A percentile compares a stretch with the other conserved stretches of the same genome.
These are phyloP conservation scores for Trichoderma sp. DNA, from an alignment of 2,329 filamentous ascomycete genomes.

Conservation along the genomic window DNA sequence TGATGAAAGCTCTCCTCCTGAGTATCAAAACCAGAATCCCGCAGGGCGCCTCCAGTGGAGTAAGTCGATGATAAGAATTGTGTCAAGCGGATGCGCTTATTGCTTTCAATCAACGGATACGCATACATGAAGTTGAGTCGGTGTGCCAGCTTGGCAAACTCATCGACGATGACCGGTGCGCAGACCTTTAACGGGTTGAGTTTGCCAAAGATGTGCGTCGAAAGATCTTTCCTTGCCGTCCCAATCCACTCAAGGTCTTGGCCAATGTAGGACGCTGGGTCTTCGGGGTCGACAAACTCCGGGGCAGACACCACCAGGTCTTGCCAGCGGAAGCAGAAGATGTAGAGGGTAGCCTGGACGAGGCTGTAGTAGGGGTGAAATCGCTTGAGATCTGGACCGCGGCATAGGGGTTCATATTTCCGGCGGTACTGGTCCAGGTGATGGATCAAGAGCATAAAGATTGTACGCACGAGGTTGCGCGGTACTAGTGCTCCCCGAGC, in stretches of 20 bases:
- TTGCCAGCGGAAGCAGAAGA: constrained; percentile 97
- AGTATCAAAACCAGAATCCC: constrained; percentile 49
- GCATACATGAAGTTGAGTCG: constrained; percentile 89
- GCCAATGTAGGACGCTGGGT: constrained; percentile 60
- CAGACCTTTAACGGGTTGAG: constrained; percentile 96
- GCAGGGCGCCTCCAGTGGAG: constrained; percentile 55
- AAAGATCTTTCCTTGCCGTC: constrained; percentile 71
- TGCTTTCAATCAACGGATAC: constrained; percentile 82
- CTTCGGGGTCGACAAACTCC: constrained; percentile 63
- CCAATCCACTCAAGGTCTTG: constrained; percentile 79
- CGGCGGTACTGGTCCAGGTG: constrained; percentile 76
- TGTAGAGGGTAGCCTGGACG: constrained; percentile 87
- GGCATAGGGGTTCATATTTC: constrained; percentile 71
- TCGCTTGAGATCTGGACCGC: constrained; percentile 80
- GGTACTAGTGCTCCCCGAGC: constrained; percentile 84
- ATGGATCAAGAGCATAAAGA: constrained; percentile 76
- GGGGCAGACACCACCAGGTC: constrained; percentile 71
- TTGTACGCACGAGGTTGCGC: constrained; percentile 72
- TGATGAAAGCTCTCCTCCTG: constrained; percentile 79
- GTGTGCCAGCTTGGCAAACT: constrained; percentile 86
- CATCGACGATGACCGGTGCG: constrained; percentile 83
- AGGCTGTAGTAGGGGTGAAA: constrained; percentile 86
- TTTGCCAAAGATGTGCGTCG: constrained; percentile 77
- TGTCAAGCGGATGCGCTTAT: constrained; percentile 83
- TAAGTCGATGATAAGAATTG: constrained; percentile 64